Evolutionary conservation across 768 basidiomycete species (phyloP).

Genomic region (Podaxis sp.): DNA sequence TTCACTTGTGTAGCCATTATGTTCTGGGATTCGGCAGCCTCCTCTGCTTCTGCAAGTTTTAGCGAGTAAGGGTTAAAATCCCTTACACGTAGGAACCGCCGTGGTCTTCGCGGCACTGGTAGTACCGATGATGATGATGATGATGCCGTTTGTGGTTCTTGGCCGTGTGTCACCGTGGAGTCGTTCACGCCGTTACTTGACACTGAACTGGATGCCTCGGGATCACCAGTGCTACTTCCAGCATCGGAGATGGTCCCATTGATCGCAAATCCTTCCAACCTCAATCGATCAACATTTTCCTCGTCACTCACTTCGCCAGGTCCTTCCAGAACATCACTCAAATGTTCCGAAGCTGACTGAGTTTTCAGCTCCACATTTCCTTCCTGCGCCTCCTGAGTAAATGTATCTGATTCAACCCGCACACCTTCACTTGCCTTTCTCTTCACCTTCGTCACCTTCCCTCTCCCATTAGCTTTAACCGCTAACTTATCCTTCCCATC

Average conservation of each 20-base stretch:
- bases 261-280: neutral
- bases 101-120: constrained; percentile 2
- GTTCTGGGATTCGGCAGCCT: neutral
- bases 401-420: neutral
- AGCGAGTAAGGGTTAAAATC: constrained; percentile 30
- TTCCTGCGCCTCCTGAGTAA: neutral
- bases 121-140: neutral
- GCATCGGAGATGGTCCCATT: neutral
- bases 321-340: neutral
- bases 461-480: neutral
- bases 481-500: constrained; percentile 10
- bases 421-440: neutral
- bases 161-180: neutral
- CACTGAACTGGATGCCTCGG: neutral
- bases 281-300: neutral
- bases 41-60: constrained; percentile 14
- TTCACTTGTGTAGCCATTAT: neutral
- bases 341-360: neutral
- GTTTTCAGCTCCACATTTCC: neutral
- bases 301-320: neutral
- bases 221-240: neutral
- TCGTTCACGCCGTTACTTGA: neutral
- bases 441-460: constrained; percentile 7
- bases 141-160: neutral
- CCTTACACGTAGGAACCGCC: constrained; percentile 24